Percentiles rank a stretch among this genome's conserved stretches.
phyloP scores from a whole-genome alignment of 352 stramenopile species.

The Pythium coloratum region DNA sequence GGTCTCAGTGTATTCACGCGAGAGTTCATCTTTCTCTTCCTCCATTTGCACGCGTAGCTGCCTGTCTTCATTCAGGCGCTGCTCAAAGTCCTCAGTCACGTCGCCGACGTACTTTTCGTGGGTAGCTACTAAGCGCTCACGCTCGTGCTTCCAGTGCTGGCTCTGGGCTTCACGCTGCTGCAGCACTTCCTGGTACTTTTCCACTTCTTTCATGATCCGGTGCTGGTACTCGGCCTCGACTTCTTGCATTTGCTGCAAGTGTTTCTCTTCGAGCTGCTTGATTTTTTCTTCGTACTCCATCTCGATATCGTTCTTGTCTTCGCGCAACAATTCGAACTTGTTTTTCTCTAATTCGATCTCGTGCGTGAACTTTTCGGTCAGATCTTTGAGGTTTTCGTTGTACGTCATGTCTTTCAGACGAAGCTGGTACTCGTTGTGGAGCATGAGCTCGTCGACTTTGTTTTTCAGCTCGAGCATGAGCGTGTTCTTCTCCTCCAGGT shows the following conservation, averaged over 20 bases:
- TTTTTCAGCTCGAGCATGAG: constrained; percentile 92
- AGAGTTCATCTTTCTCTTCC: constrained; percentile 84
- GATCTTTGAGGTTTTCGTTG: constrained; percentile 93
- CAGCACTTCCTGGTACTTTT: constrained; percentile 88
- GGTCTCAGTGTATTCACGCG: constrained; percentile 74
- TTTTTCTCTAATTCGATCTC: constrained; percentile 93
- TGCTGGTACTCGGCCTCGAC: constrained; percentile 90
- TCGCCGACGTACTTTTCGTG: constrained; percentile 87
- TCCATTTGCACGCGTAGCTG: constrained; percentile 80
- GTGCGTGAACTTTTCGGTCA: constrained; percentile 92
- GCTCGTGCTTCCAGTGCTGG: constrained; percentile 67
- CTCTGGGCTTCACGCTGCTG: constrained; percentile 86
- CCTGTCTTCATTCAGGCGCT: constrained; percentile 87
- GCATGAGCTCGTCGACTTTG: constrained; percentile 93
- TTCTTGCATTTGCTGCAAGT: constrained; percentile 91
- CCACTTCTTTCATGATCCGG: constrained; percentile 93
- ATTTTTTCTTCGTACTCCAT: constrained; percentile 92
- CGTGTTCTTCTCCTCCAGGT: constrained; percentile 92
- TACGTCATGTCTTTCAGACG: constrained; percentile 95
- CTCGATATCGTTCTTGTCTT: constrained; percentile 93
- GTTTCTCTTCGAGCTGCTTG: constrained; percentile 90
- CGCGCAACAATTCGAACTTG: constrained; percentile 87
- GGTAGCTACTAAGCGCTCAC: constrained; percentile 54
- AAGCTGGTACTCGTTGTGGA: constrained; percentile 95
- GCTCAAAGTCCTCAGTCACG: constrained; percentile 90